Percentiles rank a stretch among this genome's conserved stretches.
Conservation (phyloP, 2,329 filamentous ascomycete species). For the Claviceps quebecensis region DNA sequence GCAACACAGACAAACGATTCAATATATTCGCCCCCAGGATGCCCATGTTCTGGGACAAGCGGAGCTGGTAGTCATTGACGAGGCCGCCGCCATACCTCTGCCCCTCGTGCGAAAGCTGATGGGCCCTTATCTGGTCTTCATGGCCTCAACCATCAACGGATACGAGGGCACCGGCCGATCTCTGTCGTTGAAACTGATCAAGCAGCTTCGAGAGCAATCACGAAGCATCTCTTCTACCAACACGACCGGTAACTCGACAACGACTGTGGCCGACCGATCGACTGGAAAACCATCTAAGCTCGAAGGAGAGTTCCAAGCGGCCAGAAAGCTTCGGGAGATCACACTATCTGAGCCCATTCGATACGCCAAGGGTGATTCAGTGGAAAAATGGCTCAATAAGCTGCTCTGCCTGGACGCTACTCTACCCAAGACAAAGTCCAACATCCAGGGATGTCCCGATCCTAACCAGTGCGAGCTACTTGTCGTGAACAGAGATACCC, state of each 20-base stretch:
- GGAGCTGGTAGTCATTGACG: constrained; percentile 89
- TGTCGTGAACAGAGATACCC: constrained; percentile 87
- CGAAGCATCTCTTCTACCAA: constrained; percentile 36
- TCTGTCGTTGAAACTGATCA: constrained; percentile 88
- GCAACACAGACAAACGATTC: constrained; percentile 91
- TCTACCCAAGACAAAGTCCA: constrained; percentile 61
- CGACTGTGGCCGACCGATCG: constrained; percentile 60
- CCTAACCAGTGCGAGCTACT: constrained; percentile 84
- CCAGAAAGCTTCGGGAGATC: constrained; percentile 77
- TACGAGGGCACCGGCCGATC: constrained; percentile 96
- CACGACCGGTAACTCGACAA: constrained; percentile 30
- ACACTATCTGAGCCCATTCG: constrained; percentile 88
- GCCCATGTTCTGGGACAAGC: constrained; percentile 90
- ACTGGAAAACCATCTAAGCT: constrained; percentile 61
- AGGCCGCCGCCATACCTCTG: constrained; percentile 89
- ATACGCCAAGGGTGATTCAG: constrained; percentile 78
- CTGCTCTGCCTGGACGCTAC: constrained; percentile 90
- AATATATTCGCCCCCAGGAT: constrained; percentile 96
- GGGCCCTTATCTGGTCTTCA: constrained; percentile 94
- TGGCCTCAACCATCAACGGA: constrained; percentile 98
- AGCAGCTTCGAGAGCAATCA: constrained; percentile 90
- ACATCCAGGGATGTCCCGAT: constrained; percentile 69
- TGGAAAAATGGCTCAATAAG: constrained; percentile 94
- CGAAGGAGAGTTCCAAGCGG: constrained; percentile 45
- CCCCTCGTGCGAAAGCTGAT: constrained; percentile 87